Conservation (phyloP, 805 yeast species). For the Lipomyces japonicus region DNA sequence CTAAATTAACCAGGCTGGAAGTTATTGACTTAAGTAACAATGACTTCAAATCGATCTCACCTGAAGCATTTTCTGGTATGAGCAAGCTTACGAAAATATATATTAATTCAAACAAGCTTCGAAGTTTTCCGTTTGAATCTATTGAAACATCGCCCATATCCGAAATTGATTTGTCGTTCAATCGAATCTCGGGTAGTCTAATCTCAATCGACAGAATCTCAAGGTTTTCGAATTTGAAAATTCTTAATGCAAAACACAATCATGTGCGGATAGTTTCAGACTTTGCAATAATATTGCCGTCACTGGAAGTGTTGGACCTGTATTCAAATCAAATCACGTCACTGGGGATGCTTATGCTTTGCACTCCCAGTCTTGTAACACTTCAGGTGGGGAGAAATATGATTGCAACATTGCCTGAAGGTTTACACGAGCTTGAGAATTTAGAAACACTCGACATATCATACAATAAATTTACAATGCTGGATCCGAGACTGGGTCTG, state of each 20-base stretch:
- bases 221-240: slow-evolving; percentile 15
- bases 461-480: slow-evolving; percentile 7
- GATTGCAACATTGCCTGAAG: slow-evolving; percentile 17
- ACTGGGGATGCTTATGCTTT: slow-evolving; percentile 23
- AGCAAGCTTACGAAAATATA: slow-evolving; percentile 5
- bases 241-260: slow-evolving; percentile 21
- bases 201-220: slow-evolving; percentile 20
- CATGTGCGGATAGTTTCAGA: slow-evolving; percentile 21
- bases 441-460: slow-evolving; percentile 17
- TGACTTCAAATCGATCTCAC: slow-evolving; percentile 11
- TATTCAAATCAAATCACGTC: slow-evolving; percentile 14
- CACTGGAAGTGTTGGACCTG: slow-evolving; percentile 17
- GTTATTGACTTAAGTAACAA: slow-evolving; percentile 14
- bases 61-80: slow-evolving; percentile 7
- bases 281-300: slow-evolving; percentile 25
- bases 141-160: slow-evolving; percentile 6
- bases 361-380: slow-evolving; percentile 19
- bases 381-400: slow-evolving; percentile 15
- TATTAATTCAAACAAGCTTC: slow-evolving; percentile 13
- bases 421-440: slow-evolving; percentile 8
- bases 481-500: slow-evolving; percentile 17
- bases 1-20: slow-evolving; percentile 7
- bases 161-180: slow-evolving; percentile 21
- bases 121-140: slow-evolving; percentile 16
- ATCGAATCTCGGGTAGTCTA: slow-evolving; percentile 17